Percentiles rank a stretch among this genome's conserved stretches.
These are phyloP conservation scores for Cercospora zeae-maydis DNA, from an alignment of 2,329 filamentous ascomycete genomes.

Conservation along the genomic window DNA sequence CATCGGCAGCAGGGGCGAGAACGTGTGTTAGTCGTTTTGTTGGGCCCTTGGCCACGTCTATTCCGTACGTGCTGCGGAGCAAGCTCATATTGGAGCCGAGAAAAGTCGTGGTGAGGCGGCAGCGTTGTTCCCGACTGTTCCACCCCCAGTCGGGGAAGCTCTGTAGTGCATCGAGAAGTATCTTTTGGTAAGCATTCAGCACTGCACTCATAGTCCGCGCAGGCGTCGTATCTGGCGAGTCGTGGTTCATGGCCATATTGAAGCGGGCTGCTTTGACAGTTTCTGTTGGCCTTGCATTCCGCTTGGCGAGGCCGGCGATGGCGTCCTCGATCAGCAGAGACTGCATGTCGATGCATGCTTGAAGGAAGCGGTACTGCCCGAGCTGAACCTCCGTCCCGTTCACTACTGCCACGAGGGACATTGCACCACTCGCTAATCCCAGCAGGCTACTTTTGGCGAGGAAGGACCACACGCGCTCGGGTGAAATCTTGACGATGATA, in stretches of 20 bases:
- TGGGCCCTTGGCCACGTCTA: constrained; percentile 58
- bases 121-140: constrained; percentile 62
- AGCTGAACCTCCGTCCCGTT: constrained; percentile 76
- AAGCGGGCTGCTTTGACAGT: constrained; percentile 3
- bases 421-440: constrained; percentile 69
- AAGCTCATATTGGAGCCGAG: constrained; percentile 68
- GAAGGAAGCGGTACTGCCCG: constrained; percentile 73
- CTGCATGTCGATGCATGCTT: constrained; percentile 70
- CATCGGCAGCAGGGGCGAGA: constrained; percentile 68
- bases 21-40: constrained; percentile 54
- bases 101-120: constrained; percentile 65
- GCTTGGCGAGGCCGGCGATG: constrained; percentile 63
- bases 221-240: constrained; percentile 67
- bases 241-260: constrained; percentile 39
- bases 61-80: constrained; percentile 68
- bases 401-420: constrained; percentile 72
- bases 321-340: constrained; percentile 72
- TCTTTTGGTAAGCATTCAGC: constrained; percentile 68
- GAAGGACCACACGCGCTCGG: constrained; percentile 85
- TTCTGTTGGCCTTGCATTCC: constrained; percentile 48
- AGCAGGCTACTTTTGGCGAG: constrained; percentile 77
- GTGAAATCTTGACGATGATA: constrained; percentile 66
- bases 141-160: constrained; percentile 86
- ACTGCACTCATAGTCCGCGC: constrained; percentile 73
- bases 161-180: constrained; percentile 78